A percentile compares a stretch with the other conserved stretches of the same genome.
These are phyloP conservation scores for Epichloe coenophiala DNA, from an alignment of 2,329 filamentous ascomycete species.

Conservation along the genomic window DNA sequence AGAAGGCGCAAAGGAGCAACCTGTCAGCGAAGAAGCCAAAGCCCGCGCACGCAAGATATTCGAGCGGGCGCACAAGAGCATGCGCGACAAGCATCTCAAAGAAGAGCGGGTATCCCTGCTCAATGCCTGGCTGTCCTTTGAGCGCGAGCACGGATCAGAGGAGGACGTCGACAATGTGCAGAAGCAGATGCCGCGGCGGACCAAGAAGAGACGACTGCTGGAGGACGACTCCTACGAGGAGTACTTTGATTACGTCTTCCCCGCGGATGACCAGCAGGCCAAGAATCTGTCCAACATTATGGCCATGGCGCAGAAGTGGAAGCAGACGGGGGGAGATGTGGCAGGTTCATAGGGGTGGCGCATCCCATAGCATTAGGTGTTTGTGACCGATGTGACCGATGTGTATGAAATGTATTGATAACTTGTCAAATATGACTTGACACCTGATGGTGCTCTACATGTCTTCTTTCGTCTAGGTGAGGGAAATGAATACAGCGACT, in stretches of 20 bases:
- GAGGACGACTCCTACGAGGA: constrained; percentile 90
- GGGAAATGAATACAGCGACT: no score
- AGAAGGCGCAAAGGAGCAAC: constrained; percentile 48
- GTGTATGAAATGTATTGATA: not conserved
- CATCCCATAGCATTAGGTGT: not conserved
- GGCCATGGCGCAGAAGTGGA: constrained; percentile 80
- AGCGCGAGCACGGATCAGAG: constrained; percentile 64
- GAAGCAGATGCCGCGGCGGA: constrained; percentile 83
- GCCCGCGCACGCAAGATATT: constrained; percentile 70
- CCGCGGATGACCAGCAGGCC: constrained; percentile 78
- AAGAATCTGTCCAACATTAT: constrained; percentile 73
- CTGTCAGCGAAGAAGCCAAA: constrained; percentile 73
- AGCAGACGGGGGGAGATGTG: constrained; percentile 36
- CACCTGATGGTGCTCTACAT: no score
- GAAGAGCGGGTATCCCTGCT: constrained; percentile 88
- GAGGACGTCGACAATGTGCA: constrained; percentile 72
- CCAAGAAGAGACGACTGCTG: constrained; percentile 82
- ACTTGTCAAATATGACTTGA: not conserved
- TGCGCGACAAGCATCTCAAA: constrained; percentile 83
- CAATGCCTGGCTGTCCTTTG: constrained; percentile 85
- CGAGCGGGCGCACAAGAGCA: constrained; percentile 67
- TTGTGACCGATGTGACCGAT: not conserved
- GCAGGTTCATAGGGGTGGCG: constrained; percentile 13
- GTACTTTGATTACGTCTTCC: constrained; percentile 95
- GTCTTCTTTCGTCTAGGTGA: no score